A percentile compares a stretch with the other conserved stretches of the same genome.
These are phyloP conservation scores for Nosema granulosis DNA, from an alignment of 371 early-diverging fungal genomes.

Conservation along the genomic window DNA sequence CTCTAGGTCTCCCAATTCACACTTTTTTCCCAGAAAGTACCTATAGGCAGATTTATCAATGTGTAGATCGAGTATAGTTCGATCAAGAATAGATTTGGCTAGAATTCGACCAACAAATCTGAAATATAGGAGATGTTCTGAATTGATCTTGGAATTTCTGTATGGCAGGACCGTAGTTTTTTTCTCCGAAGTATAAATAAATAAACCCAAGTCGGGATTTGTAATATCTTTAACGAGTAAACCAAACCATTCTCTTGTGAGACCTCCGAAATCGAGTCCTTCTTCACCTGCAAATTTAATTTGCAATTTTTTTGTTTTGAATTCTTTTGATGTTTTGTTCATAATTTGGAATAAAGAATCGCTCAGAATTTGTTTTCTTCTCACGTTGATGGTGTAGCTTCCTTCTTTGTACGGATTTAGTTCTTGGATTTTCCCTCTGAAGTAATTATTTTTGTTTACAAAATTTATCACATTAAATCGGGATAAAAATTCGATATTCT, in stretches of 20 bases:
- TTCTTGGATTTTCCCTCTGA: neutral
- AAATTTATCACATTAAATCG: constrained; percentile 13
- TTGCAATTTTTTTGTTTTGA: constrained; percentile 71
- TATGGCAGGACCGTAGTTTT: constrained; percentile 91
- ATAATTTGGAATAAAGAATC: constrained; percentile 58
- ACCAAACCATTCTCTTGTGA: constrained; percentile 94
- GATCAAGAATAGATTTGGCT: constrained; percentile 93
- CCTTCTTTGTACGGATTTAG: neutral
- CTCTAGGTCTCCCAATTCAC: constrained; percentile 89
- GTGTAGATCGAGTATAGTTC: constrained; percentile 82
- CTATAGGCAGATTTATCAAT: constrained; percentile 96
- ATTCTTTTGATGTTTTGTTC: constrained; percentile 38
- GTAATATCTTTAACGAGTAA: constrained; percentile 90
- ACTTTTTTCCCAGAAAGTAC: constrained; percentile 78
- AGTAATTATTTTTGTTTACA: neutral
- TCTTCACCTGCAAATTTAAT: constrained; percentile 91
- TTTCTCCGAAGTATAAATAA: constrained; percentile 82
- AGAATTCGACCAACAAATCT: constrained; percentile 95
- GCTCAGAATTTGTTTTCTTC: constrained; percentile 43
- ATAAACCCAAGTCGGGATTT: constrained; percentile 92
- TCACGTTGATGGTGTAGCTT: constrained; percentile 25
- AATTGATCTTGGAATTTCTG: constrained; percentile 81
- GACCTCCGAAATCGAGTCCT: constrained; percentile 94
- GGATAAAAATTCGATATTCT: constrained; percentile 2
- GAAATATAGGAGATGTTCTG: constrained; percentile 88